A percentile compares a stretch with the other conserved stretches of the same genome.
Evolutionary conservation across 2,329 filamentous ascomycete genomes (phyloP).

Genomic region (Exophiala xenobiotica): DNA sequence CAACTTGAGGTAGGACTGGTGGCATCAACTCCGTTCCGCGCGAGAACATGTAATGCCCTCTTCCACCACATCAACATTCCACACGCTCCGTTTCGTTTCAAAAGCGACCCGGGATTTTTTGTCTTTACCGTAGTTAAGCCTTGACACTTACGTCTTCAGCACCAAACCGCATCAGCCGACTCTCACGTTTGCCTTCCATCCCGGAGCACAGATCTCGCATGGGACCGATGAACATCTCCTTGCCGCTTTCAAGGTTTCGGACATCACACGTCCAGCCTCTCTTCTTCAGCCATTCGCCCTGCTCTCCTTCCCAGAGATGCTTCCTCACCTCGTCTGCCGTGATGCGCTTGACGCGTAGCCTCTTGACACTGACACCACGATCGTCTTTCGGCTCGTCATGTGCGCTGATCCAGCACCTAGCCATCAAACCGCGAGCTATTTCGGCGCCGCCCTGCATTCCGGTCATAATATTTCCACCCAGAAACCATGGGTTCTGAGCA

Average conservation of each 20-base stretch:
- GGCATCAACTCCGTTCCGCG: too few species aligned
- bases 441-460: constrained; percentile 51
- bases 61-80: too few species aligned
- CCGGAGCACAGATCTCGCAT: constrained; percentile 15
- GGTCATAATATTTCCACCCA: constrained; percentile 53
- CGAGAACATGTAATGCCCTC: too few species aligned
- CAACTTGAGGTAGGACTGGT: too few species aligned
- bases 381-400: constrained; percentile 56
- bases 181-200: constrained; percentile 20
- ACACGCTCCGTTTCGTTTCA: too few species aligned
- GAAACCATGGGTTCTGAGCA: constrained; percentile 54
- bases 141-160: constrained; percentile 1
- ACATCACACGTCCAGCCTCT: constrained; percentile 30
- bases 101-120: too few species aligned
- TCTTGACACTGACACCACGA: constrained; percentile 46
- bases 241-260: constrained; percentile 24
- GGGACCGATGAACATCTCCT: constrained; percentile 22
- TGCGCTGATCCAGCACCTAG: constrained; percentile 54
- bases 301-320: constrained; percentile 34
- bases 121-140: too few species aligned
- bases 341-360: constrained; percentile 41
- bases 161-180: constrained; percentile 15
- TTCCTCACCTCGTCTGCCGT: constrained; percentile 38
- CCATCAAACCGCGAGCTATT: constrained; percentile 49
- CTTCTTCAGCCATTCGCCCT: constrained; percentile 23